Evolutionary conservation across 371 early-diverging fungal species (phyloP).

Genomic region (Chytridium lagenaria): DNA sequence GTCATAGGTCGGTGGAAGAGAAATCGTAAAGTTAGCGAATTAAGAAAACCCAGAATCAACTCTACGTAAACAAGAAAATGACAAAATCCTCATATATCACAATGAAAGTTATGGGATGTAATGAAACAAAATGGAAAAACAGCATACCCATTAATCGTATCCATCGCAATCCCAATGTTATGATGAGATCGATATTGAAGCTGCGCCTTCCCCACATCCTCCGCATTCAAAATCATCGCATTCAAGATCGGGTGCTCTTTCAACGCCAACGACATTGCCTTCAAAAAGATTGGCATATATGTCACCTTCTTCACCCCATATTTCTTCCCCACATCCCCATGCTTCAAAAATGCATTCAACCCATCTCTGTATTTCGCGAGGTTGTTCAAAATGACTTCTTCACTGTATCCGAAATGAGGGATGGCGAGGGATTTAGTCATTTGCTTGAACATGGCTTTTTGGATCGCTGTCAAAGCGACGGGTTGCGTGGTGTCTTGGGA

Average conservation of each 20-base stretch:
- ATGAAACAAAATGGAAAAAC: constrained; percentile 6
- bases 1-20: constrained; percentile 4
- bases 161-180: constrained; percentile 97
- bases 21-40: too few species aligned
- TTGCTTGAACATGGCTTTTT: constrained; percentile 95
- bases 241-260: constrained; percentile 89
- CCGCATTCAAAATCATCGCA: constrained; percentile 64
- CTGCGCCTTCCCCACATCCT: constrained; percentile 53
- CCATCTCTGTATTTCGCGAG: constrained; percentile 67
- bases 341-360: constrained; percentile 65
- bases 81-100: too few species aligned
- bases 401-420: constrained; percentile 94
- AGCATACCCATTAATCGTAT: constrained; percentile 80
- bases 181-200: constrained; percentile 78
- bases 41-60: too few species aligned
- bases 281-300: constrained; percentile 95
- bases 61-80: too few species aligned
- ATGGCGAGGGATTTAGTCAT: constrained; percentile 93
- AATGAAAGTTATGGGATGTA: too few species aligned
- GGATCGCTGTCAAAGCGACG: constrained; percentile 75
- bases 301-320: constrained; percentile 78
- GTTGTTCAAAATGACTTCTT: constrained; percentile 83
- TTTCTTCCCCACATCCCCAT: constrained; percentile 35
- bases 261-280: constrained; percentile 87
- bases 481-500: constrained; percentile 12